Conservation (phyloP, 352 stramenopile genomes). For the Pythium brachiatum region DNA sequence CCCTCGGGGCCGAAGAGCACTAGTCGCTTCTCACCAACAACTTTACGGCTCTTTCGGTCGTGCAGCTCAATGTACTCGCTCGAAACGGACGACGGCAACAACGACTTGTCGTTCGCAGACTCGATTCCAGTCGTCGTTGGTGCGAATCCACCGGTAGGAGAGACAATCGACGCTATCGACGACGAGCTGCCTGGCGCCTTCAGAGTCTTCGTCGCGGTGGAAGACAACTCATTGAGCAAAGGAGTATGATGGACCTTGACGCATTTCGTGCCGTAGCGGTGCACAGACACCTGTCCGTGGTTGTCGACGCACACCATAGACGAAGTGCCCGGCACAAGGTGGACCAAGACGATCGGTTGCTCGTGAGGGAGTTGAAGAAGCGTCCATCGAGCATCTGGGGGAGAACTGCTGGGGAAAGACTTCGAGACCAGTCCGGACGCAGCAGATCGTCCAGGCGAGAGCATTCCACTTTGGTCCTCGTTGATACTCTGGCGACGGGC, state of each 20-base stretch:
- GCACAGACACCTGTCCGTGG: slow-evolving; percentile 64
- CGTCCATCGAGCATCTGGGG: slow-evolving; percentile 9
- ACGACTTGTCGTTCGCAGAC: slow-evolving; percentile 8
- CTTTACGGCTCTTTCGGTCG: slow-evolving; percentile 62
- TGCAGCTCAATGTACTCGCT: slow-evolving; percentile 26
- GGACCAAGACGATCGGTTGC: slow-evolving; percentile 48
- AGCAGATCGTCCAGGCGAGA: neutral
- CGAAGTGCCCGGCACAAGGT: slow-evolving; percentile 41
- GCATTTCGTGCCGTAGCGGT: slow-evolving; percentile 58
- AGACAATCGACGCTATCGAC: neutral
- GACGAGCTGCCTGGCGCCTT: slow-evolving; percentile 20
- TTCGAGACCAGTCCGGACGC: neutral
- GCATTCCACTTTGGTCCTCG: neutral
- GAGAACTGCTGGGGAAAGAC: neutral
- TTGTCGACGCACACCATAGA: slow-evolving; percentile 67
- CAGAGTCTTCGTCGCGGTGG: slow-evolving; percentile 42
- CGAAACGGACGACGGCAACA: neutral
- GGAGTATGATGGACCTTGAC: slow-evolving; percentile 53
- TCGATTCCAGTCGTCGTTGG: slow-evolving; percentile 7
- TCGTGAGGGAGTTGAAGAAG: slow-evolving; percentile 59
- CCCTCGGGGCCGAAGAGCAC: slow-evolving; percentile 21
- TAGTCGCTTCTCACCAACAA: slow-evolving; percentile 44
- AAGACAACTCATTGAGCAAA: slow-evolving; percentile 44
- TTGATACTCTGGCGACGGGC: slow-evolving; percentile 5
- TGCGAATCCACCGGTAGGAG: slow-evolving; percentile 4